Evolutionary conservation across 2,329 filamentous ascomycete genomes (phyloP).

Genomic region (Chaetoscypha palmicola): DNA sequence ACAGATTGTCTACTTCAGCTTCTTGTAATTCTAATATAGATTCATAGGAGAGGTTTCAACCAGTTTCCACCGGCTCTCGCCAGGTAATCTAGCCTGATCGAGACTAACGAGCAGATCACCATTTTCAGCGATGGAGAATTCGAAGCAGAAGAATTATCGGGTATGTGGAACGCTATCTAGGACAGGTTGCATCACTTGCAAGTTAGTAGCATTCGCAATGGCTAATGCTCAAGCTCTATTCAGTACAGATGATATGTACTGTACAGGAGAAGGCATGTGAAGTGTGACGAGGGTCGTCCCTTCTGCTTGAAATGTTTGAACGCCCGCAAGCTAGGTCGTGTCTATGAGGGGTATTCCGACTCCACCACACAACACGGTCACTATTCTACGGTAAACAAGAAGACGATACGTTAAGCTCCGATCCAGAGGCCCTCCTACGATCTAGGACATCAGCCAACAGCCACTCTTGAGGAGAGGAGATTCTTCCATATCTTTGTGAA

Average conservation of each 20-base stretch:
- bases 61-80: too few relatives aligned
- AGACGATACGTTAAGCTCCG: neutral
- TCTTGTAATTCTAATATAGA: too few relatives aligned
- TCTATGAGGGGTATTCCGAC: neutral
- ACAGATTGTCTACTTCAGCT: too few relatives aligned
- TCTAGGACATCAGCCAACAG: neutral
- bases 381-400: neutral
- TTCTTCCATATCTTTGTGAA: constrained; percentile 44
- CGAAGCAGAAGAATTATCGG: neutral
- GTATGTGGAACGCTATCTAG: constrained; percentile 1
- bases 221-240: neutral
- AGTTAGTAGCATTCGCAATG: neutral
- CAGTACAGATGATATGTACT: neutral
- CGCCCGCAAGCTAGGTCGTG: neutral
- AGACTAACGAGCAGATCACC: too few relatives aligned
- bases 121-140: too few relatives aligned
- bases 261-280: constrained; percentile 1
- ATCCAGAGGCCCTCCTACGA: neutral
- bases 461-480: neutral
- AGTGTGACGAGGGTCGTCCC: neutral
- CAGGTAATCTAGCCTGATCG: too few relatives aligned
- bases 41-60: too few relatives aligned
- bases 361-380: neutral
- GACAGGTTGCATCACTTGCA: constrained; percentile 2
- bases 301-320: neutral